Base-by-base conservation (phyloP, 805 yeast species). In the Pichia exigua region DNA sequence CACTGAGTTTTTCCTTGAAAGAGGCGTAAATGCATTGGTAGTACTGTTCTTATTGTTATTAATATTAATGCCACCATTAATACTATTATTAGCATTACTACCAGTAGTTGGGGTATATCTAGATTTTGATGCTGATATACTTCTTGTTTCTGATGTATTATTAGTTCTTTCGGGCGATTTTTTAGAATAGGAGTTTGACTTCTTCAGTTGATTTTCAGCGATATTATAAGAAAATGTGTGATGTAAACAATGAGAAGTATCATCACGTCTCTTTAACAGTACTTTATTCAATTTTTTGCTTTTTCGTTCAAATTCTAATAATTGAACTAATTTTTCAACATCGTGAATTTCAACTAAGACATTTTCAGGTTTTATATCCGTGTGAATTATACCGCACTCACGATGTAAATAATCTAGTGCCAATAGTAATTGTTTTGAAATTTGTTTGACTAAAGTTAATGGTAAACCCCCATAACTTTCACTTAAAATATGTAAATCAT, bases 301-400 rank as follows among this genome's bases (percentile, higher is more conserved):
- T 47, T 56, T 61, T 26, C 65, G 51, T 60, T 70, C 65, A 58
- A 67, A 54, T 63, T 76, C 80, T 42, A 76, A 62, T 47, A 70
- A 47, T 44, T 69, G 65, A 42, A 81, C 76, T 45, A 81, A 71
- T 53, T 70, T 73, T 55, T 78, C 80, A 45, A 78, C 80, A 56
- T 79, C 78, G 50, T 73, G 71, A 32, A 81, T 76, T 56, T 77
- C 81, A 42, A 79, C 72, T 43, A 78, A 64, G 4, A 81, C 76
- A 66, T 86, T 86, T 61, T 85, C 91, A 2, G 91, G 90, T 65
- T 85, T 85, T 47, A 85, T 72, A 63, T 85, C 91, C 13, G 91
- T 79, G 65, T 85, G 92, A 42, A 83, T 82, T 12, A 83, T 70
- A 2, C 86, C 86, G 64, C 87, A 82, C 59, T 69, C 73, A 42